A percentile compares a stretch with the other conserved stretches of the same genome.
These are phyloP conservation scores for Trifolium fragiferum DNA, from an alignment of 306 rosid genomes.

Conservation along the genomic window DNA sequence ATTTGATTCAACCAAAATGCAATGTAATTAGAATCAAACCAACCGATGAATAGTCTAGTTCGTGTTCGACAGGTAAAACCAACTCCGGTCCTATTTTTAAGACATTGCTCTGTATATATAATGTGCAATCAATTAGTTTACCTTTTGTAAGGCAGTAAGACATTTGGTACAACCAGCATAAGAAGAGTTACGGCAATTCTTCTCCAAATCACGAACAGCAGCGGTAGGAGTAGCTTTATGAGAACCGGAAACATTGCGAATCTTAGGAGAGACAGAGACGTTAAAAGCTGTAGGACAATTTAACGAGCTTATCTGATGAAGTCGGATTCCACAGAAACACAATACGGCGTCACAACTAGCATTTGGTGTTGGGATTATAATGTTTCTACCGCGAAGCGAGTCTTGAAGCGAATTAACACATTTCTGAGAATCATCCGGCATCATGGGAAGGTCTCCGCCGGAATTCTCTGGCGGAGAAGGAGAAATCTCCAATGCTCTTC, in stretches of 20 bases:
- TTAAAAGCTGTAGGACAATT: neutral
- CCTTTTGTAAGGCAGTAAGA: conserved; percentile 6
- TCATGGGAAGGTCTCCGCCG: neutral
- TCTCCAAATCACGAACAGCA: conserved; percentile 7
- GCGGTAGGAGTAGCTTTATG: conserved; percentile 18
- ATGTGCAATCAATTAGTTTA: neutral
- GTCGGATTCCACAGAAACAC: conserved; percentile 7
- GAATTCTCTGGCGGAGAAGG: neutral
- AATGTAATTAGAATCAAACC: neutral
- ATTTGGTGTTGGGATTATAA: neutral
- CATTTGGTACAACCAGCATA: conserved; percentile 1
- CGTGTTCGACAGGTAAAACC: too few species aligned
- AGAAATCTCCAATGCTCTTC: conserved; percentile 3
- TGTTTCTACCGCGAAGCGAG: neutral
- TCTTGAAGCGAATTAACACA: conserved; percentile 7
- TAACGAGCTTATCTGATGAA: neutral
- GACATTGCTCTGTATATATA: too few species aligned
- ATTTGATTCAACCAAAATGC: neutral
- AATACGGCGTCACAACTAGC: neutral
- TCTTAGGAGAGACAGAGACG: neutral
- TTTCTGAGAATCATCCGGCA: neutral
- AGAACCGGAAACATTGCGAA: neutral
- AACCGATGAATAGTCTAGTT: neutral
- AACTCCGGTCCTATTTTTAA: neutral
- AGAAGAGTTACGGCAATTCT: conserved; percentile 15